These are phyloP conservation scores for Rickenella mellea DNA, from an alignment of 768 basidiomycete species.

Conservation along the genomic window DNA sequence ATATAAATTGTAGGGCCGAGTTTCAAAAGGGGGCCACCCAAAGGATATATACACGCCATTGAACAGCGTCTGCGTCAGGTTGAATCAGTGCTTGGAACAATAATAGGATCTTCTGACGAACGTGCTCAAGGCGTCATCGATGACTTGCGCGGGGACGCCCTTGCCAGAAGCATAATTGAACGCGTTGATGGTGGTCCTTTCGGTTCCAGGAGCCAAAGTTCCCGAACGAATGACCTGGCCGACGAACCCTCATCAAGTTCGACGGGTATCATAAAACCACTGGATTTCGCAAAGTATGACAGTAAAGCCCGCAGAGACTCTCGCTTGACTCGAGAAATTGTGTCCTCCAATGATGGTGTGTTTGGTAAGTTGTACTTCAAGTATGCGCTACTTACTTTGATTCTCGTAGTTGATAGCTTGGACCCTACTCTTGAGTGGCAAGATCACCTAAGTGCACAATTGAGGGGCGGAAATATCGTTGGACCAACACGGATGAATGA, in stretches of 20 bases:
- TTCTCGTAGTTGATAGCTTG: conserved; percentile 41
- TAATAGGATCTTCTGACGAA: conserved; percentile 28
- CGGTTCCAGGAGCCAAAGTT: conserved; percentile 34
- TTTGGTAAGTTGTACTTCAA: conserved; percentile 2
- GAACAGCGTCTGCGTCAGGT: conserved; percentile 33
- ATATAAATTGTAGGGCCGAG: conserved; percentile 12
- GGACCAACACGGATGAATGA: no score
- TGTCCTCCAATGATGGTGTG: conserved; percentile 56
- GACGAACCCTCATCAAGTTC: conserved; percentile 80
- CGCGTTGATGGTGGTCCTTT: conserved; percentile 26
- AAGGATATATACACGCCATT: conserved; percentile 34
- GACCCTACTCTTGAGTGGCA: conserved; percentile 78
- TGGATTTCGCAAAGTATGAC: conserved; percentile 40
- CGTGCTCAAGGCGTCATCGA: conserved; percentile 26
- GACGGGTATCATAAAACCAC: conserved; percentile 59
- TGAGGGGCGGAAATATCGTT: conserved; percentile 24
- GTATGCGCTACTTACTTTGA: conserved; percentile 3
- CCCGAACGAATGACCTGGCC: conserved; percentile 50
- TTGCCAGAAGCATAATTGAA: conserved; percentile 30
- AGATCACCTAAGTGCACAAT: conserved; percentile 51
- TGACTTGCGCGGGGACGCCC: conserved; percentile 22
- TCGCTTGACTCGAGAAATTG: conserved; percentile 68
- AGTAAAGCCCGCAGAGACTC: conserved; percentile 64
- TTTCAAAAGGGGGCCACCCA: conserved; percentile 25
- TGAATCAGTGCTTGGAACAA: conserved; percentile 32